These are phyloP conservation scores for Simplicillium sp. DNA, from an alignment of 2,329 filamentous ascomycete species.

Conservation along the genomic window DNA sequence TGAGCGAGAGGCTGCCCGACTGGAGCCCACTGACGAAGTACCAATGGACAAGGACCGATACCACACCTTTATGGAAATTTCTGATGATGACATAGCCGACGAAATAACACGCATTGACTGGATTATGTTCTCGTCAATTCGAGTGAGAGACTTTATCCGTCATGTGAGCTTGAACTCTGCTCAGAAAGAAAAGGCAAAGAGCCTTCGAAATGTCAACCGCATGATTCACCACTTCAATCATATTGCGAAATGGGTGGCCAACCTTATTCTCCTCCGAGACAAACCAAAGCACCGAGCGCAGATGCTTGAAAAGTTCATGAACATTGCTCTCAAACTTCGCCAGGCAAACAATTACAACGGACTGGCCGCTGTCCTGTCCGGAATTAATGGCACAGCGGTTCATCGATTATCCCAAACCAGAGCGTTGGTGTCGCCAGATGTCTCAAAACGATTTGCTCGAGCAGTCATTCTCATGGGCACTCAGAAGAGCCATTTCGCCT, in stretches of 20 bases:
- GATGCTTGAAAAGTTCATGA: slow-evolving; percentile 94
- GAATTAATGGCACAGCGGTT: slow-evolving; percentile 80
- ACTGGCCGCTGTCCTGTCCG: slow-evolving; percentile 85
- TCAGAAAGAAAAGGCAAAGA: slow-evolving; percentile 66
- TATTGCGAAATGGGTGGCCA: slow-evolving; percentile 71
- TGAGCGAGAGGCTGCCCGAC: slow-evolving; percentile 62
- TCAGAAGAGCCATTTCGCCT: slow-evolving; percentile 86
- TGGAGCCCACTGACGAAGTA: slow-evolving; percentile 61
- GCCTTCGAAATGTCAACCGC: slow-evolving; percentile 77
- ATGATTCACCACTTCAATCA: slow-evolving; percentile 94
- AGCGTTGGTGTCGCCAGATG: slow-evolving; percentile 59
- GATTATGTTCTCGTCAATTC: slow-evolving; percentile 95
- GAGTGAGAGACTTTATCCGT: slow-evolving; percentile 83
- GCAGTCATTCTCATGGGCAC: slow-evolving; percentile 88
- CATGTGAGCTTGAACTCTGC: slow-evolving; percentile 70
- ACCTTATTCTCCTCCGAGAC: slow-evolving; percentile 79
- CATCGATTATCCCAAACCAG: slow-evolving; percentile 75
- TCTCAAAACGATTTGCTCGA: slow-evolving; percentile 77
- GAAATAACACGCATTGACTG: slow-evolving; percentile 95
- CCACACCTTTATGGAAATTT: slow-evolving; percentile 79
- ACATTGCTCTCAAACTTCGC: slow-evolving; percentile 73
- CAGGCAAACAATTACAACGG: slow-evolving; percentile 96
- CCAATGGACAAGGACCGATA: slow-evolving; percentile 79
- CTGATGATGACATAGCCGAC: slow-evolving; percentile 76
- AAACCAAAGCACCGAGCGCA: slow-evolving; percentile 91